Base-by-base conservation (phyloP, 164 flowering plant species). In the Cinnamomum micranthum region DNA sequence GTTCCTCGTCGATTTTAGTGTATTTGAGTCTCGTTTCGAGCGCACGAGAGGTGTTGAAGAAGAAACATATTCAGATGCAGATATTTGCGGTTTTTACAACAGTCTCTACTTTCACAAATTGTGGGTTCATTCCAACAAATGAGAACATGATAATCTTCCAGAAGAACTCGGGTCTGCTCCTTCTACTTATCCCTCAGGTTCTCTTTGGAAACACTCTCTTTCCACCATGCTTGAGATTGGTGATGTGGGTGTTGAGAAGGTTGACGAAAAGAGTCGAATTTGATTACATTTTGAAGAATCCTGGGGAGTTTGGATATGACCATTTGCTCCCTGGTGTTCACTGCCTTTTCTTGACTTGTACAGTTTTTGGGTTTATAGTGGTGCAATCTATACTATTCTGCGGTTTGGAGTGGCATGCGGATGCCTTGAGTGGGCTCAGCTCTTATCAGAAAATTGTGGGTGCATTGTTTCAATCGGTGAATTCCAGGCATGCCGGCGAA, bases 121-220 rank as follows among this genome's bases (percentile, higher is more conserved):
- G 92, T 58, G 97, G 95, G 6, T 91, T 86, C n/a, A 28, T 89
- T 24, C 97, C 98, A 0, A 95, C 95, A 12, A 92, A 91, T 65
- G 97, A 95, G 75, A 91, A 89, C 85, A 90, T 90, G 97, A 68
- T 87, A 1, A 83, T 84, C 19, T 93, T 95, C 74, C 78, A 71
- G 76, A 81, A 82, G 28, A 85, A 90, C 55, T 79, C 97, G 6
- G 94, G 90, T 11, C 91, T 95, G 9, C 84, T 90, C 0, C 81
- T 89, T 14, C 74, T 95, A 19, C 63, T 92, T 3, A 79, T 91
- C 14, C 90, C 97, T 41, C 97, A 81, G 55, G 1, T 88, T 65
- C 86, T 92, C 0, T 12, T 87, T 0, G 97, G 98, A 13, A 89
- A 91, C 88, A 88, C 93, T 0, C 68, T 95, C 20, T 92, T 76